Base-by-base conservation (phyloP, 495 filamentous ascomycete species). In the Penicillium salamii region DNA sequence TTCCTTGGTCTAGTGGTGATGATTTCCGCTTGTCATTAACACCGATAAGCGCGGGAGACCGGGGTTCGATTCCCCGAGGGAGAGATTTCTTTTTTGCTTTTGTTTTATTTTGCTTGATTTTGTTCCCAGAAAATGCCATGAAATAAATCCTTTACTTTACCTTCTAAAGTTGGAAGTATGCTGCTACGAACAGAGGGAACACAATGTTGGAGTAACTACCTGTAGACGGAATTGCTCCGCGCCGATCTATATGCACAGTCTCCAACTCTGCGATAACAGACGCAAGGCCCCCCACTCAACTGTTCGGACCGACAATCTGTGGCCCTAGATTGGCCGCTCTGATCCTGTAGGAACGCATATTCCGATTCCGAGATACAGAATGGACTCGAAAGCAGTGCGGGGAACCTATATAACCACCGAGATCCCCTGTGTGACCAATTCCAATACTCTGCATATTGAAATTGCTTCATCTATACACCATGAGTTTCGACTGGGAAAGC, bases 41-140 rank as follows among this genome's bases (percentile, higher is more conserved):
- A 63, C 54, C 33, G 63, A 64, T 57, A 67, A 66, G 62, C 62
- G 73, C 72, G 71, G 69, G 71, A 76, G 72, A 75, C 72, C 73
- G 67, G 70, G 70, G 72, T 77, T 75, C 73, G 73, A 77, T 77
- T 77, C 73, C 73, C 73, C 67, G 73, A 66, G 59, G 61, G 66
- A 69, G 66, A 71, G 68, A 36, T 46, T 46, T 26, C 20, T 36
- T 46, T 45, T 46, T 46, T 26, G 23, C 11, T 13, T 29, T 26
- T 41, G 15, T 12, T 28, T 18, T 28, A 15, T 42, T 18, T 5
- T 42, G 14, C 23, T 26, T 26, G 23, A 26, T 26, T 26, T 26
- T n/a, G n/a, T n/a, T n/a, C n/a, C n/a, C n/a, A n/a, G n/a, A n/a
- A n/a, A n/a, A n/a, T n/a, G n/a, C n/a, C n/a, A n/a, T n/a, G n/a